These are phyloP conservation scores for Scheffersomyces titani DNA, from an alignment of 1,139 yeast genomes.

Conservation along the genomic window DNA sequence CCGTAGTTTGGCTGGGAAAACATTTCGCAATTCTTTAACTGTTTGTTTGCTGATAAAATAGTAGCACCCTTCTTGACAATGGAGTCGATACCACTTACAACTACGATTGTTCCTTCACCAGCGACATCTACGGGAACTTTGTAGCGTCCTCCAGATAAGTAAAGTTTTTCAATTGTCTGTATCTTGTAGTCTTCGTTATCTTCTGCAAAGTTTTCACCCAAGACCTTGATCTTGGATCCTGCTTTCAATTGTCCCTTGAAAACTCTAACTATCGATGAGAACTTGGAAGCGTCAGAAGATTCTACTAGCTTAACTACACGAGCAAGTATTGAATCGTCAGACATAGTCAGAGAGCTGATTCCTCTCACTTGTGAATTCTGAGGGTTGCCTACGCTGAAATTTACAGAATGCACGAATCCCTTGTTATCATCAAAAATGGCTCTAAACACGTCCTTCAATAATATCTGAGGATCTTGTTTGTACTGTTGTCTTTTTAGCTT, in stretches of 20 bases:
- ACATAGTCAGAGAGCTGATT: constrained; percentile 18
- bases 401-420: constrained; percentile 57
- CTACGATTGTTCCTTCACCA: constrained; percentile 64
- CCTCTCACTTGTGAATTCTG: constrained; percentile 9
- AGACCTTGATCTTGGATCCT: constrained; percentile 51
- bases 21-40: constrained; percentile 1
- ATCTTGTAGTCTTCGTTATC: constrained; percentile 57
- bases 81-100: constrained; percentile 64
- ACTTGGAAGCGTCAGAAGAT: constrained; percentile 45
- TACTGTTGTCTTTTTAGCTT: constrained; percentile 37
- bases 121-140: constrained; percentile 56
- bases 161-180: constrained; percentile 49
- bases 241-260: constrained; percentile 56
- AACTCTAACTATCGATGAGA: constrained; percentile 61
- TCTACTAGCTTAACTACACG: constrained; percentile 64
- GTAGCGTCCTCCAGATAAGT: constrained; percentile 73
- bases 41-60: constrained; percentile 27
- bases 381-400: constrained; percentile 43
- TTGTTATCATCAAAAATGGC: constrained; percentile 54
- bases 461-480: constrained; percentile 56
- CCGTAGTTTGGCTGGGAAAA: constrained; percentile 35
- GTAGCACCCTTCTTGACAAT: constrained; percentile 63
- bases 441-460: constrained; percentile 56
- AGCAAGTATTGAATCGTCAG: constrained; percentile 35
- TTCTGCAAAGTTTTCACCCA: constrained; percentile 56